Percentiles rank a stretch among this genome's conserved stretches.
These are phyloP conservation scores for Dictyostelium capitatum DNA, from an alignment of 78 protist species.

Conservation along the genomic window DNA sequence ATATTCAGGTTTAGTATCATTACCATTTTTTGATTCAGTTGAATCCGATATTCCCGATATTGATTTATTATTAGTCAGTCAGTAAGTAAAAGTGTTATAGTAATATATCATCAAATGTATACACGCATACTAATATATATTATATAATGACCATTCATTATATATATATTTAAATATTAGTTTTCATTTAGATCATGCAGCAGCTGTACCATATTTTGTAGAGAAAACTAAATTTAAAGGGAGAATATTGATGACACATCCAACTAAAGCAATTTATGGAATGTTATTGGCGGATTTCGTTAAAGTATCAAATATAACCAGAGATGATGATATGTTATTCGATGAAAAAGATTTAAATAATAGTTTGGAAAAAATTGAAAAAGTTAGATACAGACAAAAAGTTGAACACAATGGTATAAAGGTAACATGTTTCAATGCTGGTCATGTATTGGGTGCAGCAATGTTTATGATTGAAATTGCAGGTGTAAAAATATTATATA, in stretches of 20 bases:
- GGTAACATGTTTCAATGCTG: slow-evolving; percentile 93
- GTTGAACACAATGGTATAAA: slow-evolving; percentile 82
- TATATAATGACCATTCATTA: not conserved
- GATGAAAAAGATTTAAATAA: slow-evolving; percentile 84
- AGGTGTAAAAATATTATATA: slow-evolving; percentile 94
- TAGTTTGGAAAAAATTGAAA: slow-evolving; percentile 78
- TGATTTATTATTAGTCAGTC: slow-evolving; percentile 95
- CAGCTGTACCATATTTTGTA: slow-evolving; percentile 93
- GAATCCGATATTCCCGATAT: slow-evolving; percentile 70
- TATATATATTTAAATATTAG: slow-evolving; percentile 29
- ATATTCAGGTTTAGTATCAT: slow-evolving; percentile 78
- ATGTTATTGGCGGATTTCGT: slow-evolving; percentile 91
- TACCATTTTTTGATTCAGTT: slow-evolving; percentile 95
- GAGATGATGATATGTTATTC: slow-evolving; percentile 80
- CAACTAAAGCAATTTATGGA: slow-evolving; percentile 95
- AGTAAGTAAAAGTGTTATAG: slow-evolving; percentile 51
- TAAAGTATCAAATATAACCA: slow-evolving; percentile 45
- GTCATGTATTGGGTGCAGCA: slow-evolving; percentile 99
- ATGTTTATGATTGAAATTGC: slow-evolving; percentile 97
- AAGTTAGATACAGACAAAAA: slow-evolving; percentile 90
- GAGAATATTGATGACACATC: slow-evolving; percentile 97
- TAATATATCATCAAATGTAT: no score
- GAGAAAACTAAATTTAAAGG: slow-evolving; percentile 94
- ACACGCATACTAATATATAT: not conserved
- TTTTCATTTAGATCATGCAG: slow-evolving; percentile 97